These are phyloP conservation scores for Tolypocladium paradoxum DNA, from an alignment of 2,329 filamentous ascomycete species.

Conservation along the genomic window DNA sequence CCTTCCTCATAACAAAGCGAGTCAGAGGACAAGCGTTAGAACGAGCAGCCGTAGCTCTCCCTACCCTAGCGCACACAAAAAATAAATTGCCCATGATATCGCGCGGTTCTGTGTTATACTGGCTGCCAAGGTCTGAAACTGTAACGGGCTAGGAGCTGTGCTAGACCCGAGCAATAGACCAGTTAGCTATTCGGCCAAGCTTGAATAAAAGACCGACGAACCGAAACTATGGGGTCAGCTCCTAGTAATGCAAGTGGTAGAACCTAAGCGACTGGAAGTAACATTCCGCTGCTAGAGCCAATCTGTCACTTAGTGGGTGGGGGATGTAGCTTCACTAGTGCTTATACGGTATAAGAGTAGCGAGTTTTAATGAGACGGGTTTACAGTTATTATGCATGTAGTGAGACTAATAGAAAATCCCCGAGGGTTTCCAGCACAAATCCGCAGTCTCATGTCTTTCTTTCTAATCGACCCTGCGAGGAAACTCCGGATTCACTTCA, in stretches of 20 bases:
- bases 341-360: not conserved
- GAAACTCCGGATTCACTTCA: too few species aligned
- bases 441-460: too few species aligned
- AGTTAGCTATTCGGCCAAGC: too few species aligned
- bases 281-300: not conserved
- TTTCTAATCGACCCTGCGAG: too few species aligned
- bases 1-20: slow-evolving; percentile 2
- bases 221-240: not conserved
- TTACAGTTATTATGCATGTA: too few species aligned
- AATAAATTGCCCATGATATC: too few species aligned
- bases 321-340: not conserved
- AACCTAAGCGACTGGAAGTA: not conserved
- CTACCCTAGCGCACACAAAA: too few species aligned
- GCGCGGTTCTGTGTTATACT: slow-evolving; percentile 1
- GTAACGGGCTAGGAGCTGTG: not conserved
- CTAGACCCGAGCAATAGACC: too few species aligned
- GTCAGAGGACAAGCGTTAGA: slow-evolving; percentile 2
- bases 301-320: not conserved
- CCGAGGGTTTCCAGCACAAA: too few species aligned
- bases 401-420: too few species aligned
- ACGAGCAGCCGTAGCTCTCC: slow-evolving; percentile 1
- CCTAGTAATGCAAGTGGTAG: not conserved
- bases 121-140: slow-evolving; percentile 2
- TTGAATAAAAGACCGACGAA: not conserved
- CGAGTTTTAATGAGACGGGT: too few species aligned